These are phyloP conservation scores for Epichloe bromicola DNA, from an alignment of 2,329 filamentous ascomycete species.

Conservation along the genomic window DNA sequence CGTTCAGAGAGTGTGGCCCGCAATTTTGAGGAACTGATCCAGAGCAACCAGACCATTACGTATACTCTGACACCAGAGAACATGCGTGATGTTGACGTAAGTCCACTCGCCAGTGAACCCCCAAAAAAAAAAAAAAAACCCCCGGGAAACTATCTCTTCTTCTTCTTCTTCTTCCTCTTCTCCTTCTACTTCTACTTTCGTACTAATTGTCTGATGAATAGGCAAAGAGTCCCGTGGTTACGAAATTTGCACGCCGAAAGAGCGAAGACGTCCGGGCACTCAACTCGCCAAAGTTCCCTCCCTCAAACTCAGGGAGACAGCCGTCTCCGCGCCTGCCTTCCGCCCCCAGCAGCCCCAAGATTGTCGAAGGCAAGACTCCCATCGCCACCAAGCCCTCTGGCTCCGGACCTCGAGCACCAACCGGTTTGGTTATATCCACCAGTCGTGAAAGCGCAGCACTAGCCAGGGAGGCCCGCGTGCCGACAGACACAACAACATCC, in stretches of 20 bases:
- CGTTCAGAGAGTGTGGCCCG: constrained; percentile 46
- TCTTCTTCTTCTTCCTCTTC: neutral
- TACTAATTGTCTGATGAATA: constrained; percentile 11
- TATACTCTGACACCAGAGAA: constrained; percentile 71
- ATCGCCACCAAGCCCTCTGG: constrained; percentile 6
- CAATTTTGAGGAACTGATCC: constrained; percentile 67
- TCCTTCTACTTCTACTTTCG: neutral
- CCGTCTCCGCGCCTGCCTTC: constrained; percentile 8
- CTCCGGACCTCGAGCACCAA: constrained; percentile 12
- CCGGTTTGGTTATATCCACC: constrained; percentile 10
- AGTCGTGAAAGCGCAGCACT: constrained; percentile 13
- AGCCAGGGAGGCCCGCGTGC: constrained; percentile 61
- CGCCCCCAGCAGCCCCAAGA: constrained; percentile 3
- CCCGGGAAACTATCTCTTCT: neutral
- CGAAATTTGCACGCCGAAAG: constrained; percentile 27
- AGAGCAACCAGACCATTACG: constrained; percentile 70
- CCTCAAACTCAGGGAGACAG: constrained; percentile 19
- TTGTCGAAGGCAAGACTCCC: constrained; percentile 6
- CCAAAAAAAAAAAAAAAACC: too few relatives aligned
- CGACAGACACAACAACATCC: constrained; percentile 58
- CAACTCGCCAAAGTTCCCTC: constrained; percentile 36
- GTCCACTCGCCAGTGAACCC: constrained; percentile 13
- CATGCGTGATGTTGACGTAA: constrained; percentile 64
- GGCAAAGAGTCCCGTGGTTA: constrained; percentile 27
- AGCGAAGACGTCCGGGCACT: constrained; percentile 32